Evolutionary conservation across 208 protist species (phyloP).

Genomic region (Crithidia brevicula): DNA sequence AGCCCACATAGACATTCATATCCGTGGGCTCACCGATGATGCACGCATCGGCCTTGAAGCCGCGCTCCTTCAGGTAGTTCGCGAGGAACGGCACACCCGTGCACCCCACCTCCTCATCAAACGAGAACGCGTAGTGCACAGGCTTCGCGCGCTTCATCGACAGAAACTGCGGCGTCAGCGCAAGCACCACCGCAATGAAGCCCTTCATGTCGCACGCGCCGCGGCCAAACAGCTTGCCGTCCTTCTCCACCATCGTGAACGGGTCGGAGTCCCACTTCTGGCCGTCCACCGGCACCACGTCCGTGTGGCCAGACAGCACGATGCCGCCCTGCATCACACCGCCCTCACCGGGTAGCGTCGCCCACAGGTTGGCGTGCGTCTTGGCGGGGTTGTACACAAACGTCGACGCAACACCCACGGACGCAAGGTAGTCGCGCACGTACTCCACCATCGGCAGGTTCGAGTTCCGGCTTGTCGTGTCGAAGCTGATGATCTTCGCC

Average conservation of each 20-base stretch:
- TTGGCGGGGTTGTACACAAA: constrained; percentile 40
- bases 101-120: constrained; percentile 62
- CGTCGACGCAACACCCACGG: constrained; percentile 32
- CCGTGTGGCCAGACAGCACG: constrained; percentile 63
- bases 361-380: constrained; percentile 63
- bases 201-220: constrained; percentile 73
- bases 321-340: constrained; percentile 60
- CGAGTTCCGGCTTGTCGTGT: constrained; percentile 65
- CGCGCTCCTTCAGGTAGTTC: constrained; percentile 32
- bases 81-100: constrained; percentile 40
- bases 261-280: constrained; percentile 69
- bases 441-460: constrained; percentile 58
- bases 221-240: constrained; percentile 64
- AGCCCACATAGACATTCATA: constrained; percentile 43
- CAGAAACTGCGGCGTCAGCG: constrained; percentile 43
- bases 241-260: constrained; percentile 56
- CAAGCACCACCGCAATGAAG: constrained; percentile 55
- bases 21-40: constrained; percentile 12
- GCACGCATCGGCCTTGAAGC: constrained; percentile 33
- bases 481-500: constrained; percentile 59
- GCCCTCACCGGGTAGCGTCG: constrained; percentile 50
- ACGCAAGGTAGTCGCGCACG: constrained; percentile 39
- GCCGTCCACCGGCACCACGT: constrained; percentile 68
- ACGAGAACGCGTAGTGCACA: constrained; percentile 59
- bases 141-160: constrained; percentile 48